phyloP scores from a whole-genome alignment of 2,329 filamentous ascomycete species.

The Monosporascus sp. region DNA sequence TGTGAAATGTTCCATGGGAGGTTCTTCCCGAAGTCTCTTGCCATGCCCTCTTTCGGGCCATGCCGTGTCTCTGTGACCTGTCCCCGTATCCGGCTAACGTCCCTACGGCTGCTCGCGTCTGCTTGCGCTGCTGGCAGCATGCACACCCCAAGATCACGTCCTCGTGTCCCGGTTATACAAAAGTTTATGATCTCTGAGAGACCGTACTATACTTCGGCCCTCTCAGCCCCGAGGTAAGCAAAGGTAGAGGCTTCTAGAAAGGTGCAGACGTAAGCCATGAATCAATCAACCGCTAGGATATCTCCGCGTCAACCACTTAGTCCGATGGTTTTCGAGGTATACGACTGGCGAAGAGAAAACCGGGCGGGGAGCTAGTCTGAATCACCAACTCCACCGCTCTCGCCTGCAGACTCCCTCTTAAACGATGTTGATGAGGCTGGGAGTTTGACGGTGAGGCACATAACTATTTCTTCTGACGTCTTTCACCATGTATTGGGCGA shows the following conservation, averaged over 20 bases:
- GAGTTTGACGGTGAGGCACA: slow-evolving; percentile 88
- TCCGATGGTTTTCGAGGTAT: slow-evolving; percentile 81
- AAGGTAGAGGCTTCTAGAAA: no score
- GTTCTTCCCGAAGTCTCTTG: slow-evolving; percentile 59
- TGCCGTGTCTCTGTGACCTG: slow-evolving; percentile 5
- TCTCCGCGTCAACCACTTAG: slow-evolving; percentile 73
- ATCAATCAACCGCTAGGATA: slow-evolving; percentile 62
- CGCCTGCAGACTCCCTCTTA: slow-evolving; percentile 76
- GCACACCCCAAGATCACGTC: neutral
- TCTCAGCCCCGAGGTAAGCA: no score
- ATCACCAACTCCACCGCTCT: slow-evolving; percentile 53
- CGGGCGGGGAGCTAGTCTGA: slow-evolving; percentile 36
- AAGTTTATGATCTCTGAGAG: no score
- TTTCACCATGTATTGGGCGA: no score
- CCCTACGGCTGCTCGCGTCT: neutral
- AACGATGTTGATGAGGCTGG: slow-evolving; percentile 53
- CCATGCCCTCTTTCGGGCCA: slow-evolving; percentile 3
- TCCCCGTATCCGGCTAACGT: neutral
- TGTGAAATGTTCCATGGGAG: slow-evolving; percentile 74
- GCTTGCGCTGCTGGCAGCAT: neutral
- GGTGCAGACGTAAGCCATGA: slow-evolving; percentile 2
- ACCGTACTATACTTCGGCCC: no score
- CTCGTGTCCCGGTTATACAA: no score
- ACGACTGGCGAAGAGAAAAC: slow-evolving; percentile 84
- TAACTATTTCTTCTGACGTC: slow-evolving; percentile 13